Percentiles rank a stretch among this genome's conserved stretches.
phyloP scores from a whole-genome alignment of 2,329 filamentous ascomycete species.

The Calonectria pteridis region DNA sequence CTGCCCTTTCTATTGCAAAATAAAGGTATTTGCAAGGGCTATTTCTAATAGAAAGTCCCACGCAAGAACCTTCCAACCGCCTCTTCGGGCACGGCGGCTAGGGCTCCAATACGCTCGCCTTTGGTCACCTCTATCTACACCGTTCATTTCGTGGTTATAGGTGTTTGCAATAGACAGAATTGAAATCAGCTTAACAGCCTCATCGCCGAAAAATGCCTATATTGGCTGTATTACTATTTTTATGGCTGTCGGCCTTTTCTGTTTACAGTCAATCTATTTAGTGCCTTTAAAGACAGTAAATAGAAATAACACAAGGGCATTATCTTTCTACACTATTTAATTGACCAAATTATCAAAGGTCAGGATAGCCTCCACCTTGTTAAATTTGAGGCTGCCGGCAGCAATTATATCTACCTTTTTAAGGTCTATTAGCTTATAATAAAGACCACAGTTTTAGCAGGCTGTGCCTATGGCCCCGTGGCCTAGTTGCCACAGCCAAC shows the following conservation, averaged over 20 bases:
- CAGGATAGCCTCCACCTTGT: neutral
- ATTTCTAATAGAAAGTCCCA: slow-evolving; percentile 10
- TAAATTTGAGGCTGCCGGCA: neutral
- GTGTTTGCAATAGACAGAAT: no score
- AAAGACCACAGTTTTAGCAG: neutral
- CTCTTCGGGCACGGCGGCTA: neutral
- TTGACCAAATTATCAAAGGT: slow-evolving; percentile 17
- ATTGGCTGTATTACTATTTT: no score
- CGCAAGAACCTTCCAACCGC: slow-evolving; percentile 6
- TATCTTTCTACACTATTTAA: slow-evolving; percentile 5
- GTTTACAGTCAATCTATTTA: no score
- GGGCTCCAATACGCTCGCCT: neutral
- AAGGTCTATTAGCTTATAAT: neutral
- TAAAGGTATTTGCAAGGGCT: no score
- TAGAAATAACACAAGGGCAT: slow-evolving; percentile 12
- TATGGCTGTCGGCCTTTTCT: neutral
- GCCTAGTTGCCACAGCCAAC: no score
- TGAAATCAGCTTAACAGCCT: no score
- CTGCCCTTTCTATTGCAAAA: neutral
- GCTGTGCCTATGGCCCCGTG: no score
- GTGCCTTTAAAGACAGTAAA: neutral
- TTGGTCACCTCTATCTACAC: no score
- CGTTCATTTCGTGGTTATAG: no score
- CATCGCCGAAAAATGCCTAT: no score
- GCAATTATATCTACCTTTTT: slow-evolving; percentile 14